A percentile compares a stretch with the other conserved stretches of the same genome.
Evolutionary conservation across 208 protist species (phyloP).

Genomic region (Herpetomonas muscarum): DNA sequence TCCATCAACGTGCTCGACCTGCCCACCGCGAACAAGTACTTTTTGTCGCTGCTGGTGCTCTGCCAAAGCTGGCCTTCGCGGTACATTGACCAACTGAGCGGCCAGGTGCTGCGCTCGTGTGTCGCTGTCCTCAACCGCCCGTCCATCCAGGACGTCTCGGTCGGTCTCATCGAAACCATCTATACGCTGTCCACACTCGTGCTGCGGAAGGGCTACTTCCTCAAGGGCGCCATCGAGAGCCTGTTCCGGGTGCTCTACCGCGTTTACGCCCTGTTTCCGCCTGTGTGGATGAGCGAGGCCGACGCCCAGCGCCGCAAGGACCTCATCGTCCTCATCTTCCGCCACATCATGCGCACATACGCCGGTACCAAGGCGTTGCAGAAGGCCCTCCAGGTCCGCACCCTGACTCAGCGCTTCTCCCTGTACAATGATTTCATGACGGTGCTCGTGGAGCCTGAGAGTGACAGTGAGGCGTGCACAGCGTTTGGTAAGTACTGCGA

Average conservation of each 20-base stretch:
- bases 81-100: constrained; percentile 57
- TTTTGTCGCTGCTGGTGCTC: constrained; percentile 48
- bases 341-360: constrained; percentile 60
- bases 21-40: constrained; percentile 45
- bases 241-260: constrained; percentile 63
- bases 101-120: constrained; percentile 68
- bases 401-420: constrained; percentile 68
- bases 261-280: constrained; percentile 55
- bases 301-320: constrained; percentile 38
- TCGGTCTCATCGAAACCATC: constrained; percentile 50
- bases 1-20: constrained; percentile 82
- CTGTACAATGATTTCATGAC: constrained; percentile 67
- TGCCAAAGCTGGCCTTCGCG: constrained; percentile 48
- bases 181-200: constrained; percentile 48
- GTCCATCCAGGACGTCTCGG: constrained; percentile 42
- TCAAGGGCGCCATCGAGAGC: constrained; percentile 71
- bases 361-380: constrained; percentile 55
- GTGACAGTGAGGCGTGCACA: constrained; percentile 29
- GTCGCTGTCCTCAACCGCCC: constrained; percentile 70
- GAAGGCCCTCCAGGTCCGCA: constrained; percentile 61
- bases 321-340: constrained; percentile 54
- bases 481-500: constrained; percentile 60
- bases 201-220: constrained; percentile 48
- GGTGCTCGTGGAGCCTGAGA: constrained; percentile 27
- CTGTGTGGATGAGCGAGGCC: constrained; percentile 51